Evolutionary conservation across 2,329 filamentous ascomycete species (phyloP), one percentile per base, ranked within the genome.

Genomic region (Clarireedia hainanense): DNA sequence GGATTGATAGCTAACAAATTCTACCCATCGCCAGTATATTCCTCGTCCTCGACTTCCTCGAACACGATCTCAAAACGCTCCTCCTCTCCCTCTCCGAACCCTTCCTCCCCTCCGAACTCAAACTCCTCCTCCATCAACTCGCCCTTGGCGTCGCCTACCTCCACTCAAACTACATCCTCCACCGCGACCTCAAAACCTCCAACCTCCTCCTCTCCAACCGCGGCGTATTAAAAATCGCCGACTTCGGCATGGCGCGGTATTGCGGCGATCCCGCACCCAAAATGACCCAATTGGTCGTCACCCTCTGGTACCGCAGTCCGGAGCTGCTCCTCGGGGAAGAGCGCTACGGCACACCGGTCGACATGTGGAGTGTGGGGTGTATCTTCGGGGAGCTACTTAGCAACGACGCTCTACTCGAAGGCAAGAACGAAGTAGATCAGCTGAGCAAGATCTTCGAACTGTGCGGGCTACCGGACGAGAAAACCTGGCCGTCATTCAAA

Each of bases 241-340:
- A 99, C 73, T 99, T 99, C 69, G 94, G 94, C 70, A 96, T 99
- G 90, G 92, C 94, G 3, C 83, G 94, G 27, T 94, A 94, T 73
- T 88, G 88, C 55, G 88, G 88, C 50, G 84, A 89, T 63, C 91
- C 92, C 4, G 77, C 84, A 0, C 80, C 84, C 1, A 86, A 88
- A 60, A 79, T 97, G 58, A 97, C 94, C 2, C 88, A 92, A 68
- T 81, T 97, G 47, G 94, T 99, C 60, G 92, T 97, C 17, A 99
- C 94, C 6, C 80, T 99, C 6, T 99, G 94, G 94, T 99, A 99
- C 71, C 88, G 94, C 56, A 81, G 89, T 0, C 94, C 94, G 0
- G 94, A 97, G 72, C 80, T 97, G 10, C 80, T 99, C 2, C 83
- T 97, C 3, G 94, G 94, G 5, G 77, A 88, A 0, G 80, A 81